Percentiles rank a stretch among this genome's conserved stretches.
phyloP scores from a whole-genome alignment of 2,329 filamentous ascomycete species.

The Aciculosporium take region DNA sequence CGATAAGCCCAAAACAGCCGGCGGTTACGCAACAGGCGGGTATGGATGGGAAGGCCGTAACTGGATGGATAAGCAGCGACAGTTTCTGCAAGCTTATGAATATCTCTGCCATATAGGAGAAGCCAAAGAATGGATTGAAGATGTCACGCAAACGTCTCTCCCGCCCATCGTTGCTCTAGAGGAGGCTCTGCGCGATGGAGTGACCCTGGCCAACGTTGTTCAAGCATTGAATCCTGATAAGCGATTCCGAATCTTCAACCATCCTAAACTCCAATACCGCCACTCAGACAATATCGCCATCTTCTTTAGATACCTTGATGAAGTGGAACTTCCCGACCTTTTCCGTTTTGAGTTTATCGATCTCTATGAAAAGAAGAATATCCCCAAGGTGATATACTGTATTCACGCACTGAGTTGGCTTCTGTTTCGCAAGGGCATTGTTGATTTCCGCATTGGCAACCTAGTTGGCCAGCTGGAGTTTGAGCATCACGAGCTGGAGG shows the following conservation, averaged over 20 bases:
- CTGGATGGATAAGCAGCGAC: conserved; percentile 98
- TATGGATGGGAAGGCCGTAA: conserved; percentile 71
- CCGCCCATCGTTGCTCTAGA: conserved; percentile 89
- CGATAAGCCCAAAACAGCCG: conserved; percentile 34
- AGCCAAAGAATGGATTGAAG: conserved; percentile 97
- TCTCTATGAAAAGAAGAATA: conserved; percentile 98
- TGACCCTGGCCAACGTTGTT: conserved; percentile 88
- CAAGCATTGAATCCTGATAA: conserved; percentile 71
- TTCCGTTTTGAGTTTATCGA: conserved; percentile 97
- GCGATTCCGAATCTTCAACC: conserved; percentile 67
- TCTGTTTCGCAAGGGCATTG: conserved; percentile 86
- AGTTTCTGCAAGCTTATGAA: conserved; percentile 93
- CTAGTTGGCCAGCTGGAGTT: conserved; percentile 93
- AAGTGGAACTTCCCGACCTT: conserved; percentile 82
- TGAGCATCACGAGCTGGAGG: conserved; percentile 92
- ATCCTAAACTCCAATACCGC: conserved; percentile 75
- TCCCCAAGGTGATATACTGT: conserved; percentile 97
- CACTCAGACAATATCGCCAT: conserved; percentile 97
- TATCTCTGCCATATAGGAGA: conserved; percentile 98
- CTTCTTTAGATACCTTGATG: conserved; percentile 87
- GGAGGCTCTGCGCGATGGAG: conserved; percentile 80
- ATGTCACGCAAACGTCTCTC: conserved; percentile 70
- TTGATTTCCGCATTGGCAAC: conserved; percentile 92
- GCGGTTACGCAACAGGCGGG: conserved; percentile 31
- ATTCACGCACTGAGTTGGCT: conserved; percentile 96